phyloP scores from a whole-genome alignment of 192 early-diverging fungal species.

The Lunasporangiospora selenospora region DNA sequence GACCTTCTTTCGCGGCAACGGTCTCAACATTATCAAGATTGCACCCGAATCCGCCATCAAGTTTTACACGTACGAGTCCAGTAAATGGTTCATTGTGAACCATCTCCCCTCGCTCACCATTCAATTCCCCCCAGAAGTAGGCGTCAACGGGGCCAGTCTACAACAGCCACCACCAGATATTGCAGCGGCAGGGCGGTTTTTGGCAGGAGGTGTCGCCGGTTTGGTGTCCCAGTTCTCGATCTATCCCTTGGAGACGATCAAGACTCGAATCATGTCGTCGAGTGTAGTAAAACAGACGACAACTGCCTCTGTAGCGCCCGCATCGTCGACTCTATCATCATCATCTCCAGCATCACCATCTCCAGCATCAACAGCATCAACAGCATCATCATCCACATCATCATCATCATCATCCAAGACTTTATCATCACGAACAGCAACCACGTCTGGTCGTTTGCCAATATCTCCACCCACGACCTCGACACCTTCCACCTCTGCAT shows the following conservation, averaged over 20 bases:
- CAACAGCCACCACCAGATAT: slow-evolving; percentile 36
- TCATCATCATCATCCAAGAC: not conserved
- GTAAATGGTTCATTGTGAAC: slow-evolving; percentile 37
- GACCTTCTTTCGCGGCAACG: slow-evolving; percentile 79
- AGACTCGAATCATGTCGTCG: slow-evolving; percentile 77
- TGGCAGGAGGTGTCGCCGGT: slow-evolving; percentile 78
- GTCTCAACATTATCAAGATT: slow-evolving; percentile 80
- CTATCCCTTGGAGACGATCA: slow-evolving; percentile 80
- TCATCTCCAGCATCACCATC: slow-evolving; percentile 6
- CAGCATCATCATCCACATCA: not conserved
- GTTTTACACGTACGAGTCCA: slow-evolving; percentile 76
- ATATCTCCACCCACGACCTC: too few relatives aligned
- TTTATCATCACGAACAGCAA: slow-evolving; percentile 1
- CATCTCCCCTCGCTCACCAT: slow-evolving; percentile 32
- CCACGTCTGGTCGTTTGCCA: not conserved
- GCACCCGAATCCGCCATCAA: slow-evolving; percentile 79
- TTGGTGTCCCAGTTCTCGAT: slow-evolving; percentile 75
- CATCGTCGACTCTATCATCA: slow-evolving; percentile 3
- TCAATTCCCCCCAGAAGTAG: slow-evolving; percentile 5
- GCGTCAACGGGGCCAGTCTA: not conserved
- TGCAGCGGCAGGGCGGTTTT: slow-evolving; percentile 61
- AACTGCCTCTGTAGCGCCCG: not conserved
- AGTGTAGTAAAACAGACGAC: slow-evolving; percentile 29
- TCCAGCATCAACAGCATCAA: slow-evolving; percentile 3
- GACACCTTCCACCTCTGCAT: too few relatives aligned